Conservation (phyloP, 2,329 filamentous ascomycete genomes). For the Lecanicillium sp. region DNA sequence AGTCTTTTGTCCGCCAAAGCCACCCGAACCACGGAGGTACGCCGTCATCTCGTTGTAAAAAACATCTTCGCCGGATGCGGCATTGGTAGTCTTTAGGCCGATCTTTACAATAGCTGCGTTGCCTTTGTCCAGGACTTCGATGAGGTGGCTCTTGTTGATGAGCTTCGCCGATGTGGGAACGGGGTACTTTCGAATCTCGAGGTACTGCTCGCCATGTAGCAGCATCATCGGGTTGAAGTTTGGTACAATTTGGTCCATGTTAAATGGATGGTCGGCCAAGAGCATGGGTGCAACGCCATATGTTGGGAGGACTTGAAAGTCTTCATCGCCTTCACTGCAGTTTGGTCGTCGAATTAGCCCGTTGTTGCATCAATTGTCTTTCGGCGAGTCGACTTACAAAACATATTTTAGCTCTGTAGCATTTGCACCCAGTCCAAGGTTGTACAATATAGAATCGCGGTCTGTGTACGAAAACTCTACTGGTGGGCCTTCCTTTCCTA, state of each 20-base stretch:
- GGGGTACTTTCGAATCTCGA: conserved; percentile 85
- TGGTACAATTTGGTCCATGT: conserved; percentile 72
- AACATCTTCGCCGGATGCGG: conserved; percentile 74
- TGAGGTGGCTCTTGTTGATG: conserved; percentile 66
- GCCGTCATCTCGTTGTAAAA: conserved; percentile 95
- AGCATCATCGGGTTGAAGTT: conserved; percentile 99
- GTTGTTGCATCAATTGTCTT: background rate
- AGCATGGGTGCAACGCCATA: conserved; percentile 89
- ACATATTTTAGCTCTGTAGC: conserved; percentile 77
- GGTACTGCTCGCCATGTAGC: conserved; percentile 95
- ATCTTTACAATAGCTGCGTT: conserved; percentile 78
- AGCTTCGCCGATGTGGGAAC: conserved; percentile 78
- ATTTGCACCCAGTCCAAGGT: conserved; percentile 88
- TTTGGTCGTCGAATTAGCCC: too few relatives aligned
- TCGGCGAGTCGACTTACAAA: conserved; percentile 41
- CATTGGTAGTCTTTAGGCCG: conserved; percentile 75
- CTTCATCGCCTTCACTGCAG: conserved; percentile 67
- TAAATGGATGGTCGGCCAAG: conserved; percentile 70
- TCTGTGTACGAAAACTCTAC: conserved; percentile 79
- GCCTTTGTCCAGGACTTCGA: conserved; percentile 96
- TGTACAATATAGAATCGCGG: conserved; percentile 88
- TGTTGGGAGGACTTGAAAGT: conserved; percentile 92
- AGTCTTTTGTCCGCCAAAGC: conserved; percentile 79
- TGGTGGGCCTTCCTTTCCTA: conserved; percentile 59
- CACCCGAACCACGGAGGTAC: conserved; percentile 84